Conservation (phyloP, 805 yeast genomes). For the Limtongia smithiae region DNA sequence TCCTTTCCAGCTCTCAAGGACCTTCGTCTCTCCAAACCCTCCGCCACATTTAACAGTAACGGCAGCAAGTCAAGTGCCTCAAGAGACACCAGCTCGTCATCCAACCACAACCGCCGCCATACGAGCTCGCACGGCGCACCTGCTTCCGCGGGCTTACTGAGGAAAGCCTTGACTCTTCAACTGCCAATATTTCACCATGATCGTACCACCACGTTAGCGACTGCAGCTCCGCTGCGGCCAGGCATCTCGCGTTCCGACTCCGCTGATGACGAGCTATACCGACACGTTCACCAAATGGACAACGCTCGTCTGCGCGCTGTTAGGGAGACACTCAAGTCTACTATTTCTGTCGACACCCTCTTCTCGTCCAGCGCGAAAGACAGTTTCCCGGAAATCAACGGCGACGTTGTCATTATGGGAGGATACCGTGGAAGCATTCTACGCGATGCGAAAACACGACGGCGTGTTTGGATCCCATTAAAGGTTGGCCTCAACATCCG, state of each 20-base stretch:
- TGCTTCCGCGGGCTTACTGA: too few species aligned
- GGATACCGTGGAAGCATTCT: slow-evolving; percentile 85
- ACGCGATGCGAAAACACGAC: slow-evolving; percentile 58
- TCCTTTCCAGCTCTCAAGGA: neutral
- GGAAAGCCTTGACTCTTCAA: too few species aligned
- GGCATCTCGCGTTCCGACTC: too few species aligned
- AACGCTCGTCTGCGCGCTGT: slow-evolving; percentile 69
- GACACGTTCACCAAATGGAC: slow-evolving; percentile 54
- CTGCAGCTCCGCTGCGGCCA: too few species aligned
- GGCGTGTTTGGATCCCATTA: slow-evolving; percentile 79
- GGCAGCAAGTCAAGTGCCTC: too few species aligned
- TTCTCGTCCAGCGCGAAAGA: slow-evolving; percentile 30
- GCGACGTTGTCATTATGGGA: slow-evolving; percentile 77
- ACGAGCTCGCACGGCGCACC: too few species aligned
- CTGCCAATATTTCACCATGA: too few species aligned
- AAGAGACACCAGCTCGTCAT: too few species aligned
- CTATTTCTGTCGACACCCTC: slow-evolving; percentile 41
- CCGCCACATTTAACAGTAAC: too few species aligned
- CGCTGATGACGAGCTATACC: slow-evolving; percentile 33
- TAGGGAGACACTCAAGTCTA: slow-evolving; percentile 55
- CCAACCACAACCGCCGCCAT: too few species aligned
- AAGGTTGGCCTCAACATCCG: slow-evolving; percentile 77
- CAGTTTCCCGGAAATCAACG: slow-evolving; percentile 48
- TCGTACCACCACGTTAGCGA: too few species aligned
- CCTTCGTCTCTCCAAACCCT: too few species aligned